These are phyloP conservation scores for Aspergillus fructus DNA, from an alignment of 2,329 filamentous ascomycete species.

Conservation along the genomic window DNA sequence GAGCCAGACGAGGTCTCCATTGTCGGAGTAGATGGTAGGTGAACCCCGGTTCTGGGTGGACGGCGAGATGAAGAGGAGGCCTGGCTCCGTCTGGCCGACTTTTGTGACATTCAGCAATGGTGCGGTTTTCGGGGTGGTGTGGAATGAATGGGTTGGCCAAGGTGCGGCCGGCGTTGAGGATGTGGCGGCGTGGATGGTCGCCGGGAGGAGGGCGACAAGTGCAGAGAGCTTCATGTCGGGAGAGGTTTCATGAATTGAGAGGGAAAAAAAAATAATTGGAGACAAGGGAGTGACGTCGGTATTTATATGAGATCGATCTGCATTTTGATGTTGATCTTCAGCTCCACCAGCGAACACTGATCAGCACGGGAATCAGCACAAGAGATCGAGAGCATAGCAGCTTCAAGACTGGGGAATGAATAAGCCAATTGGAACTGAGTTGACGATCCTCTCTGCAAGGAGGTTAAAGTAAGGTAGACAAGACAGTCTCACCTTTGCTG, in stretches of 20 bases:
- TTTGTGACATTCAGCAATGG: not conserved
- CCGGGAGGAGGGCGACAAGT: not conserved
- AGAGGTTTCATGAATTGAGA: not conserved
- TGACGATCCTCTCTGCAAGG: no score
- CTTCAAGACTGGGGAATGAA: no score
- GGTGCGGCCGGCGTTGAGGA: not conserved
- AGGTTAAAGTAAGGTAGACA: no score
- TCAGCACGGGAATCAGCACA: no score
- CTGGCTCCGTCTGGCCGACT: not conserved
- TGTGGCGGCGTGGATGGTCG: not conserved
- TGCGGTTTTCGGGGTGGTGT: not conserved
- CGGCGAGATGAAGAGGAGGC: not conserved
- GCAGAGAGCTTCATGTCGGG: not conserved
- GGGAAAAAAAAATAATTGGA: no score
- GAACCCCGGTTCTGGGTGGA: not conserved
- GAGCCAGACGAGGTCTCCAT: conserved; percentile 28
- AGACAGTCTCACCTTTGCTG: no score
- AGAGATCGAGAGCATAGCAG: no score
- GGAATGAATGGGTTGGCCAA: not conserved
- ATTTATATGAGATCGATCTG: no score
- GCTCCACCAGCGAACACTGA: no score
- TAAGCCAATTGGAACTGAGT: rapidly evolving
- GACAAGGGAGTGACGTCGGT: no score
- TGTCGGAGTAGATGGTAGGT: conserved; percentile 10
- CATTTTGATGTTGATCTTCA: no score